A percentile compares a stretch with the other conserved stretches of the same genome.
phyloP scores from a whole-genome alignment of 2,329 filamentous ascomycete species.

The Talaromyces piceae region DNA sequence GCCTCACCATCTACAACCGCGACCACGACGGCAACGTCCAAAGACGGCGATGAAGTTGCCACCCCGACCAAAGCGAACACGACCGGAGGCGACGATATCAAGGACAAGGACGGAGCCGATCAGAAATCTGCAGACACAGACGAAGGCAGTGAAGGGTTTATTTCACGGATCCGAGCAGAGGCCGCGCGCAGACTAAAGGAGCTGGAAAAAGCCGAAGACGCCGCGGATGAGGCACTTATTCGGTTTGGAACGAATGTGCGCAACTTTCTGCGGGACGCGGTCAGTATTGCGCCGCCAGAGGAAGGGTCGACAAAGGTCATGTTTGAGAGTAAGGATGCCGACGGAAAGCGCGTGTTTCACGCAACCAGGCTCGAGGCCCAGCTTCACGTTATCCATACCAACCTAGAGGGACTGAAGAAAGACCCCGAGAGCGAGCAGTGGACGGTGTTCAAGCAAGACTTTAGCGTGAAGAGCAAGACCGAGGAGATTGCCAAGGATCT shows the following conservation, averaged over 20 bases:
- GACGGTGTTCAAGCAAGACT: slow-evolving; percentile 62
- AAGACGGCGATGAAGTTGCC: slow-evolving; percentile 22
- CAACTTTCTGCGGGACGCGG: slow-evolving; percentile 83
- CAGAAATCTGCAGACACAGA: slow-evolving; percentile 1
- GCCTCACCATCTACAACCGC: too few species aligned
- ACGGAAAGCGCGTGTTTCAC: slow-evolving; percentile 88
- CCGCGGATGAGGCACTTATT: slow-evolving; percentile 87
- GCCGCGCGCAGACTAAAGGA: slow-evolving; percentile 80
- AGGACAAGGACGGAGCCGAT: neutral
- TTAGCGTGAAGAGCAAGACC: slow-evolving; percentile 78
- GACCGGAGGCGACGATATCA: slow-evolving; percentile 19
- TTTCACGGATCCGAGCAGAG: slow-evolving; percentile 68
- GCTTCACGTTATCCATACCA: slow-evolving; percentile 88
- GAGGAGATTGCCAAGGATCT: slow-evolving; percentile 73
- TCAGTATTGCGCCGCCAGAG: slow-evolving; percentile 72
- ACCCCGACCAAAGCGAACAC: slow-evolving; percentile 21
- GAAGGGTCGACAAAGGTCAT: slow-evolving; percentile 54
- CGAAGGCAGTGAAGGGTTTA: slow-evolving; percentile 53
- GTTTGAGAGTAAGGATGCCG: slow-evolving; percentile 88
- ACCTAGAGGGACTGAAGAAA: slow-evolving; percentile 69
- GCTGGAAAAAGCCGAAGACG: slow-evolving; percentile 86
- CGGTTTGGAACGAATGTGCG: slow-evolving; percentile 85
- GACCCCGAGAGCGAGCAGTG: slow-evolving; percentile 73
- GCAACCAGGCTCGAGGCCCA: slow-evolving; percentile 92
- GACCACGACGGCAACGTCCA: neutral